These are phyloP conservation scores for Mycena albidolilacea DNA, from an alignment of 768 basidiomycete species.

Conservation along the genomic window DNA sequence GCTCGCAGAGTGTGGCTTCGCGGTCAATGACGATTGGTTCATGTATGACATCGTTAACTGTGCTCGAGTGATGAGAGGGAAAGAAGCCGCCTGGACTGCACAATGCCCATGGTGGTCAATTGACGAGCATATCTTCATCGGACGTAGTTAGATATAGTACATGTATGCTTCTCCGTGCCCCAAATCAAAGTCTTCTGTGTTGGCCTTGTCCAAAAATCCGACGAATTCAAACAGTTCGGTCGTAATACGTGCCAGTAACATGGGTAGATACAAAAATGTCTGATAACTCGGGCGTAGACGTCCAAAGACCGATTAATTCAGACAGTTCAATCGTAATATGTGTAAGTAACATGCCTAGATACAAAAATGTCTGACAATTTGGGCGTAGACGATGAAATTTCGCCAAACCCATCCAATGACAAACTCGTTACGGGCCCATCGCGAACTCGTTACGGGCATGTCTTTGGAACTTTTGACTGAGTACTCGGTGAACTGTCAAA, in stretches of 20 bases:
- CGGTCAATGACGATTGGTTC: not conserved
- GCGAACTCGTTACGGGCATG: slow-evolving; percentile 14
- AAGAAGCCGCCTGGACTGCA: not conserved
- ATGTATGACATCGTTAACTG: not conserved
- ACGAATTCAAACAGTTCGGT: no score
- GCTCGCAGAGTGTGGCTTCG: not conserved
- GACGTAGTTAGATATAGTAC: not conserved
- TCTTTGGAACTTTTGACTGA: not conserved
- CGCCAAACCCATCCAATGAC: no score
- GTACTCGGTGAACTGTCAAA: not conserved
- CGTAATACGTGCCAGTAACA: no score
- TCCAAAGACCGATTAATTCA: no score
- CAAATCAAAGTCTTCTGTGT: no score
- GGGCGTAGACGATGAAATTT: not conserved
- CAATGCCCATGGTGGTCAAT: not conserved
- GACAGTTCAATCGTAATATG: no score
- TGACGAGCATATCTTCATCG: not conserved
- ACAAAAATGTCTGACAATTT: not conserved
- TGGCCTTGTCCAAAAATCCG: no score
- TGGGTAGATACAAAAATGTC: no score
- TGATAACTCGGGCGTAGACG: no score
- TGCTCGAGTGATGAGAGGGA: not conserved
- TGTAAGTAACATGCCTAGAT: not conserved
- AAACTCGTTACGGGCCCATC: slow-evolving; percentile 21
- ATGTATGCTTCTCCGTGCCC: no score